Percentiles rank a stretch among this genome's conserved stretches.
phyloP scores from a whole-genome alignment of 306 rosid genomes.

The Prunus mira region DNA sequence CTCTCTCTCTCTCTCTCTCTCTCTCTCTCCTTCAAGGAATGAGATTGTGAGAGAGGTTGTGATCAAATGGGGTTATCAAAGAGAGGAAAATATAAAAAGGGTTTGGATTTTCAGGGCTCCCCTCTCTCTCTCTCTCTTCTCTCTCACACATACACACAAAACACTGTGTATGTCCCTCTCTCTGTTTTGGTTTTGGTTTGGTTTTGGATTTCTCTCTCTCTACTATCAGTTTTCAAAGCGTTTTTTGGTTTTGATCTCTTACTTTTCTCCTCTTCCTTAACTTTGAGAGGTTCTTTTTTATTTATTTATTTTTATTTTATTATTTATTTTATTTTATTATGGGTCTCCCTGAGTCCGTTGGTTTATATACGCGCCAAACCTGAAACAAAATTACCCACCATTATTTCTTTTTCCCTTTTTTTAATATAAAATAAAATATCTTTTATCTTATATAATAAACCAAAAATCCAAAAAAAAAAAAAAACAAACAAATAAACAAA shows the following conservation, averaged over 20 bases:
- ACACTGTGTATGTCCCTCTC: slow-evolving; percentile 24
- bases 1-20: neutral
- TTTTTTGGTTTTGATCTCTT: slow-evolving; percentile 24
- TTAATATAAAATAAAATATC: neutral
- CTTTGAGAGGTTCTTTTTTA: slow-evolving; percentile 4
- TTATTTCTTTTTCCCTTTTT: neutral
- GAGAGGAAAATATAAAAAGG: slow-evolving; percentile 15
- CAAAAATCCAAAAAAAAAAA: neutral
- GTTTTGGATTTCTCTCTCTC: slow-evolving; percentile 35
- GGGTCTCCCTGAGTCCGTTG: slow-evolving; percentile 22
- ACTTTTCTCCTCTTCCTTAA: slow-evolving; percentile 15
- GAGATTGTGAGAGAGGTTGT: slow-evolving; percentile 46
- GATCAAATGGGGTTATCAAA: slow-evolving; percentile 51
- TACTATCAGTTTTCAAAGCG: slow-evolving; percentile 41
- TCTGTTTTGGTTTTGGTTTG: slow-evolving; percentile 24
- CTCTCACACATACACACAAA: slow-evolving; percentile 14
- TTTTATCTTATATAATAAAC: neutral
- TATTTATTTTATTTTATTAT: neutral
- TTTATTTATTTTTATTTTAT: neutral
- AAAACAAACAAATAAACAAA: neutral
- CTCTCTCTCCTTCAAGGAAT: neutral
- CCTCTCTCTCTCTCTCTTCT: slow-evolving; percentile 22
- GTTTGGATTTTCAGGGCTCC: slow-evolving; percentile 43
- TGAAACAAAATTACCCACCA: neutral
- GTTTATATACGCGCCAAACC: slow-evolving; percentile 58